Conservation (phyloP, 345 rosid genomes). For the Brassica rapa region DNA sequence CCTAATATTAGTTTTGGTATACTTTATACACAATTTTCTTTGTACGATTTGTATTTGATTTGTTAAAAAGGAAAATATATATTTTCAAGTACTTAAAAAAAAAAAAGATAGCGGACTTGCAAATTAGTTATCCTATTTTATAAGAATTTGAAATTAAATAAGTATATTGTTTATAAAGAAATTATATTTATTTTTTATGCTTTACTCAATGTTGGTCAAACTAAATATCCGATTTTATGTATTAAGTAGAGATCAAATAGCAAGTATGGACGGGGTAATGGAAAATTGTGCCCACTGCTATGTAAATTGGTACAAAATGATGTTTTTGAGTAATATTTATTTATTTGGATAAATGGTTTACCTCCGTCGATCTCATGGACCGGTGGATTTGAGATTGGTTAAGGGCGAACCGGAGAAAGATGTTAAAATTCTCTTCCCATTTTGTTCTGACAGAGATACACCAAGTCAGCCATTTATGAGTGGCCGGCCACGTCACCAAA, state of each 20-base stretch:
- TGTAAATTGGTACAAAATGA: not conserved
- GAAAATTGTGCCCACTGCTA: no score
- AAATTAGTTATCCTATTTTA: not conserved
- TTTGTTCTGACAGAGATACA: not conserved
- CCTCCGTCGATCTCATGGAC: not conserved
- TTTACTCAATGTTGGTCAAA: no score
- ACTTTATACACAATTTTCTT: not conserved
- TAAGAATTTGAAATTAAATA: no score
- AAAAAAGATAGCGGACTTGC: not conserved
- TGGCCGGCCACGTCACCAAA: slow-evolving; percentile 2
- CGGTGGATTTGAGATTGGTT: not conserved
- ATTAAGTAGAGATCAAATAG: no score
- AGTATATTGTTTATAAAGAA: no score
- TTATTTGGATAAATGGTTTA: not conserved
- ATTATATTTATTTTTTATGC: no score
- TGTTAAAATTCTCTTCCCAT: not conserved
- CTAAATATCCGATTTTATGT: no score
- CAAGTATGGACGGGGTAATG: no score
- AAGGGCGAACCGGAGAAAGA: not conserved
- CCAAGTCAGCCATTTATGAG: not conserved
- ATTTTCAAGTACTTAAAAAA: no score
- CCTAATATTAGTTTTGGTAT: not conserved
- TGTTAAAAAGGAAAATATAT: no score
- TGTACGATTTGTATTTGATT: not conserved
- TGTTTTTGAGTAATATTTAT: not conserved